Base-by-base conservation (phyloP, 1,284 basidiomycete genomes). In the Coriolopsis trogii region DNA sequence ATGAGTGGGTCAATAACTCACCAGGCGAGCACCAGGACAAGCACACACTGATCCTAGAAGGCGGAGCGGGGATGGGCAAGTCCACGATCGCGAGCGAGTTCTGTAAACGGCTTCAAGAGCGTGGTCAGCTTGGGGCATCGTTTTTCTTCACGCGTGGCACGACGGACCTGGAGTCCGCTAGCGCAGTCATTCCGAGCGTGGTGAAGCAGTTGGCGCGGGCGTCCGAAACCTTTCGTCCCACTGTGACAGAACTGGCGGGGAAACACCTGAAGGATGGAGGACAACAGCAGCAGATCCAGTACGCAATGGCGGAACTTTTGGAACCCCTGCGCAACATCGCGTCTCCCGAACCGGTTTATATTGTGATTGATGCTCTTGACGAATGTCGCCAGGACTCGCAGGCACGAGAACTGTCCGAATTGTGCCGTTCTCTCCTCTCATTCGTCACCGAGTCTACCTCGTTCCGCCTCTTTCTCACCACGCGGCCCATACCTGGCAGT, bases 31-130 rank as follows among this genome's bases (percentile, higher is more conserved):
- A 6, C n/a, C 13, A 34, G 6, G 3, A 4, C 33, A n/a, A 16
- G 33, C 20, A 8, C 20, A 18, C 13, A 18, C n/a, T n/a, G n/a
- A n/a, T 34, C 20, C 33, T 33, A 13, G 31, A n/a, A 13, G 31
- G 31, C 15, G 16, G 50, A 16, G 43, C 51, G 3, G 50, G 54
- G 12, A 53, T 48, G 8, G 57, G 57, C 2, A 59, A 59, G 42
- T 56, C 53, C 6, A 52, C 57, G 5, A 40, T 59, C 20, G 57
- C 54, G 18, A 48, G 43, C 23, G 48, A 53, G 15, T 16, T 53
- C 15, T 46, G 49, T 4, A 26, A 24, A 16, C 39, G 56, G 12
- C 31, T 54, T 1, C 26, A 54, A 6, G 13, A 31, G 15, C 28
- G 26, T 2, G 42, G 33, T n/a, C 20, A 31, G 10, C 39, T 58